These are phyloP conservation scores for Trypanosoma vivax DNA, from an alignment of 208 protist species.

Conservation along the genomic window DNA sequence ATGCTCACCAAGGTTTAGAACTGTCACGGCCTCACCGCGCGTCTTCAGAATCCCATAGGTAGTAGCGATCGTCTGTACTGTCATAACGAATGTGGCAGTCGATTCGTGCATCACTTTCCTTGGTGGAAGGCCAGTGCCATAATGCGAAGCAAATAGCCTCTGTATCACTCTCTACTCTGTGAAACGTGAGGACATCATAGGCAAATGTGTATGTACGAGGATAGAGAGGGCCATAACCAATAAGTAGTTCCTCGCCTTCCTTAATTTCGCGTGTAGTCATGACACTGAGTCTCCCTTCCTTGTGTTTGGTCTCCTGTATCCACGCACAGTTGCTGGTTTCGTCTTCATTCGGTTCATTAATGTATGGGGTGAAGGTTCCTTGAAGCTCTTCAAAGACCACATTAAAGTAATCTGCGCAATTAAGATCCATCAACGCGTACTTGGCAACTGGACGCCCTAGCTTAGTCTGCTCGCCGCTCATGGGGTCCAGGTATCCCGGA, in stretches of 20 bases:
- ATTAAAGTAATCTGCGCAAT: constrained; percentile 83
- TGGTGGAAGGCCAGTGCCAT: constrained; percentile 59
- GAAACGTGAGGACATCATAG: constrained; percentile 80
- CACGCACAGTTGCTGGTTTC: constrained; percentile 84
- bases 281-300: constrained; percentile 64
- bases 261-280: constrained; percentile 62
- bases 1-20: not conserved
- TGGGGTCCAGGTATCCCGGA: constrained; percentile 64
- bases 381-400: constrained; percentile 76
- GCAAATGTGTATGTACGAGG: constrained; percentile 60
- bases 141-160: constrained; percentile 45
- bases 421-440: constrained; percentile 78
- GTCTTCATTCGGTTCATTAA: constrained; percentile 72
- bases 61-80: constrained; percentile 29
- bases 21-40: not conserved
- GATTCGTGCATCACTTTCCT: constrained; percentile 49
- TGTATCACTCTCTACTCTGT: constrained; percentile 32
- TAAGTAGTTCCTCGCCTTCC: constrained; percentile 73
- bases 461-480: constrained; percentile 76
- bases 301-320: constrained; percentile 69
- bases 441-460: constrained; percentile 48
- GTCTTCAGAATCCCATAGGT: constrained; percentile 25
- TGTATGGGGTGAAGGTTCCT: constrained; percentile 74
- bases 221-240: constrained; percentile 83
- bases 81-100: constrained; percentile 55